A percentile compares a stretch with the other conserved stretches of the same genome.
These are phyloP conservation scores for Trichophyton simii DNA, from an alignment of 2,329 filamentous ascomycete species.

Conservation along the genomic window DNA sequence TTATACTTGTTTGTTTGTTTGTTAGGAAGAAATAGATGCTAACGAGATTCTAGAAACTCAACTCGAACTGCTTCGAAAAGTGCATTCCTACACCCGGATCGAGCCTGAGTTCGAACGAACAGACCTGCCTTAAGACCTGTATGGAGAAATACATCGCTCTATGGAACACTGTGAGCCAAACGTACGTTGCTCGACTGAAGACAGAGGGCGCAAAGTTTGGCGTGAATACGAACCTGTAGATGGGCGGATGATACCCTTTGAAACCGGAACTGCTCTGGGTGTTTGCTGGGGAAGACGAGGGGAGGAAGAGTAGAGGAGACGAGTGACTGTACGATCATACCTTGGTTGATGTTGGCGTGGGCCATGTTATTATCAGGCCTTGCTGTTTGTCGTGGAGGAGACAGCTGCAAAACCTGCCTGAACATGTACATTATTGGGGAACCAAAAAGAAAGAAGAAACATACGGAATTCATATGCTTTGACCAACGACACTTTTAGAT, in stretches of 20 bases:
- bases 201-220: conserved; percentile 34
- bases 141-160: conserved; percentile 76
- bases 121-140: conserved; percentile 59
- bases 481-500: no score
- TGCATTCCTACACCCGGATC: conserved; percentile 55
- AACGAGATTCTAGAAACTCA: conserved; percentile 50
- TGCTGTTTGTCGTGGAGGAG: no score
- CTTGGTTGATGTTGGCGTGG: not conserved
- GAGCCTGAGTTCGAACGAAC: conserved; percentile 54
- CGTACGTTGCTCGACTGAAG: conserved; percentile 48
- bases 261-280: not conserved
- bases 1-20: not conserved
- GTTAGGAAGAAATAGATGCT: not conserved
- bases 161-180: conserved; percentile 61
- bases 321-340: not conserved
- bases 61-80: conserved; percentile 67
- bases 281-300: no score
- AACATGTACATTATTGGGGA: not conserved
- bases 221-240: not conserved
- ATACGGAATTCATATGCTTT: not conserved
- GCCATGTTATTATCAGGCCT: not conserved
- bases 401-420: no score
- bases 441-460: not conserved
- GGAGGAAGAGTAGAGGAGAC: not conserved
- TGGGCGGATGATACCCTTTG: not conserved